Percentiles rank a stretch among this genome's conserved stretches.
Evolutionary conservation across 2,329 filamentous ascomycete species (phyloP).

Genomic region (Fusarium nelsonii): DNA sequence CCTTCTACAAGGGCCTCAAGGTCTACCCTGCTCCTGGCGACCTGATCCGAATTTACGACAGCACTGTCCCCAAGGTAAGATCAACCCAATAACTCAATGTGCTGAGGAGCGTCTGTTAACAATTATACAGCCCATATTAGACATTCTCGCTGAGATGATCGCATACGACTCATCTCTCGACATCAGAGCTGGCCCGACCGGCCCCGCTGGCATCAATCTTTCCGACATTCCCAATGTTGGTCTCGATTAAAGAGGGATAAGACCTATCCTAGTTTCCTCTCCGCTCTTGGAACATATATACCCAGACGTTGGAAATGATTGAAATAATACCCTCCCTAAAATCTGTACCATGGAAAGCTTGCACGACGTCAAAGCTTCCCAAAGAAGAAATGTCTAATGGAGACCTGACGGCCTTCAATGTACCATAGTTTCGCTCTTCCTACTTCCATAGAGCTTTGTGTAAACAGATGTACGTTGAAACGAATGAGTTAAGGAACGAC

Average conservation of each 20-base stretch:
- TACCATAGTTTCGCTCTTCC: slow-evolving; percentile 58
- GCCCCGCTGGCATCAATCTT: slow-evolving; percentile 57
- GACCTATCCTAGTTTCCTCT: slow-evolving; percentile 30
- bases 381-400: slow-evolving; percentile 41
- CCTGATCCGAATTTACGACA: slow-evolving; percentile 96
- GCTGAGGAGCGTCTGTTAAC: slow-evolving; percentile 34
- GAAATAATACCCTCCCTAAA: slow-evolving; percentile 30
- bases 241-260: slow-evolving; percentile 61
- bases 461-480: slow-evolving; percentile 56
- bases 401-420: slow-evolving; percentile 53
- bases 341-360: slow-evolving; percentile 30
- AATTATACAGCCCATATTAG: slow-evolving; percentile 80
- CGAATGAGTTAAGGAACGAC: slow-evolving; percentile 51
- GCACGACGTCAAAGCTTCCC: slow-evolving; percentile 24
- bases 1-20: slow-evolving; percentile 98
- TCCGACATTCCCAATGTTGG: slow-evolving; percentile 64
- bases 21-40: slow-evolving; percentile 95
- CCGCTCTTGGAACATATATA: slow-evolving; percentile 35
- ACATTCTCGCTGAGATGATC: slow-evolving; percentile 98
- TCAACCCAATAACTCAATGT: background rate
- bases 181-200: slow-evolving; percentile 60
- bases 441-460: slow-evolving; percentile 57
- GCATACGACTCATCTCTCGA: slow-evolving; percentile 84
- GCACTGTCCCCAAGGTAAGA: slow-evolving; percentile 92
- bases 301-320: slow-evolving; percentile 42